A percentile compares a stretch with the other conserved stretches of the same genome.
Conservation (phyloP, 768 basidiomycete genomes). For the Kwoniella bestiolae region DNA sequence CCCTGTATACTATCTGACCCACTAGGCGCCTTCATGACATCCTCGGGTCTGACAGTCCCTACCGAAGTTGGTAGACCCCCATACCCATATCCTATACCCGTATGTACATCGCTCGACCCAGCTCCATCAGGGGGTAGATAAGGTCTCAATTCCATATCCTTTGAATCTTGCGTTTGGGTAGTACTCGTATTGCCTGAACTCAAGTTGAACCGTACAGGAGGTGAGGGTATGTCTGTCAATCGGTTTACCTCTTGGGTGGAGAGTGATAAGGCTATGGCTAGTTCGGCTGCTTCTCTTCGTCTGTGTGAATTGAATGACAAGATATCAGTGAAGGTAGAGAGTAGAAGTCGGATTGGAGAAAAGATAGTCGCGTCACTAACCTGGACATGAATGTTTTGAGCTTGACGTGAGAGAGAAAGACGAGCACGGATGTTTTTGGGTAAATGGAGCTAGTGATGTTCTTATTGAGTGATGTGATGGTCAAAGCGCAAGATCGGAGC, state of each 20-base stretch:
- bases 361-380: not conserved
- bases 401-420: no score
- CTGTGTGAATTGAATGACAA: constrained; percentile 11
- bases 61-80: constrained; percentile 2
- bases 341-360: not conserved
- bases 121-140: constrained; percentile 10
- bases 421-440: not conserved
- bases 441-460: not conserved
- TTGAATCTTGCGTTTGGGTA: constrained; percentile 35
- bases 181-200: constrained; percentile 10
- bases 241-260: constrained; percentile 43
- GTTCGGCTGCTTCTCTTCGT: constrained; percentile 51
- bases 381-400: constrained; percentile 31
- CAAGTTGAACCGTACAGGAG: not conserved
- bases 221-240: not conserved
- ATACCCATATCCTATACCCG: not conserved
- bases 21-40: constrained; percentile 32
- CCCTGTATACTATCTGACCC: not conserved
- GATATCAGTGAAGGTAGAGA: not conserved
- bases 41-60: constrained; percentile 23
- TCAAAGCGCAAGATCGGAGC: not conserved
- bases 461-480: not conserved
- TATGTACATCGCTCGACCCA: constrained; percentile 2
- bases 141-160: constrained; percentile 45
- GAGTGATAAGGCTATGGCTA: constrained; percentile 41